Conservation (phyloP, 345 rosid genomes). For the Bruguiera gymnorhiza region DNA sequence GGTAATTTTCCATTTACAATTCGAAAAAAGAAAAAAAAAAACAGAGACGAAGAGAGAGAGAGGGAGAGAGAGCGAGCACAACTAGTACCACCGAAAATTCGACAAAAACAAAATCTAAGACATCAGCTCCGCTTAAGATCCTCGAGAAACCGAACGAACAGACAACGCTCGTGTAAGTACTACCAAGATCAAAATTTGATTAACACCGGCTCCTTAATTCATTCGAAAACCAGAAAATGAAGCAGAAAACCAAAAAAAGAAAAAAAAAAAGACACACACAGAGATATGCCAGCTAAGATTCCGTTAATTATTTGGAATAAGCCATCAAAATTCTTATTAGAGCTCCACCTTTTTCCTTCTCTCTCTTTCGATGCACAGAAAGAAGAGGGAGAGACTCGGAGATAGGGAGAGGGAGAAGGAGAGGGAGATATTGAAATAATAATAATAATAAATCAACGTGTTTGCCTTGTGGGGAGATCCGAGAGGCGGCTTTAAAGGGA, state of each 20-base stretch:
- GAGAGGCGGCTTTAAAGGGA: neutral
- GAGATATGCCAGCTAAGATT: neutral
- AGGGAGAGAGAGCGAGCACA: no score
- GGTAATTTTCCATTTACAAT: no score
- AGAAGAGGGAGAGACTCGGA: neutral
- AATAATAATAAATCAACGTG: slow-evolving; percentile 12
- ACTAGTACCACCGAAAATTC: no score
- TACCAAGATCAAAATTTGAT: no score
- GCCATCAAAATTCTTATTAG: neutral
- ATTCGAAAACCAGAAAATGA: no score
- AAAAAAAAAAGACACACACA: neutral
- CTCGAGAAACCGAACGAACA: no score
- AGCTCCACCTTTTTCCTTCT: slow-evolving; percentile 2
- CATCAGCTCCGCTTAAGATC: no score
- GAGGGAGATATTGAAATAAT: neutral
- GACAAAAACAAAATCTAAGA: no score
- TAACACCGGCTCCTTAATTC: no score
- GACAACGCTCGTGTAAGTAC: no score
- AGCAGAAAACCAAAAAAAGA: no score
- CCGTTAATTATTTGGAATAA: neutral
- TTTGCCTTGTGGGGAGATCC: neutral
- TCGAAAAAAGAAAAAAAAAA: neutral
- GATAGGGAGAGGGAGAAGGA: neutral
- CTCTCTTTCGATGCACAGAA: neutral
- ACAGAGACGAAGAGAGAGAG: neutral